Conservation (phyloP, 306 rosid species). For the Clitoria ternatea region DNA sequence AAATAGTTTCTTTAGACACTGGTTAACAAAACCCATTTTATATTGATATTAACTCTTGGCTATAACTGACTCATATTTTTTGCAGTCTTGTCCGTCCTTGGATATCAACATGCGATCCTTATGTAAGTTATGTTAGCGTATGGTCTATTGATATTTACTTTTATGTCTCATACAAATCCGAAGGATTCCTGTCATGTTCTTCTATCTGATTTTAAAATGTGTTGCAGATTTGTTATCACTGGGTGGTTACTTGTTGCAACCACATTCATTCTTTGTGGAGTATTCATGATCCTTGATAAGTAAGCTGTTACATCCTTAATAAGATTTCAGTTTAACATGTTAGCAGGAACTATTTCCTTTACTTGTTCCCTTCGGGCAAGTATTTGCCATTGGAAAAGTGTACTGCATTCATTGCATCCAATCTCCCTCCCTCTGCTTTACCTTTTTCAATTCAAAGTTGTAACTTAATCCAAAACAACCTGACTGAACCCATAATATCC, state of each 20-base stretch:
- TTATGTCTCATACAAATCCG: neutral
- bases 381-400: neutral
- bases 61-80: slow-evolving; percentile 29
- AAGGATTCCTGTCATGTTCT: neutral
- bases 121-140: slow-evolving; percentile 51
- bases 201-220: slow-evolving; percentile 24
- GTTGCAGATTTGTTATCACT: slow-evolving; percentile 79
- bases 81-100: slow-evolving; percentile 75
- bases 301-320: slow-evolving; percentile 39
- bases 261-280: slow-evolving; percentile 89
- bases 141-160: neutral
- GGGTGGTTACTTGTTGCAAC: slow-evolving; percentile 93
- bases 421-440: neutral
- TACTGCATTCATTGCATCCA: neutral
- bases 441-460: neutral
- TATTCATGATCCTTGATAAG: slow-evolving; percentile 82
- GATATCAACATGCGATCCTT: slow-evolving; percentile 82
- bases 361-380: neutral
- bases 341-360: neutral
- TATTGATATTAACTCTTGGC: neutral
- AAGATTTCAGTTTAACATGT: slow-evolving; percentile 1
- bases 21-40: no score
- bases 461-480: neutral
- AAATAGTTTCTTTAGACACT: no score
- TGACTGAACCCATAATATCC: neutral